phyloP scores from a whole-genome alignment of 371 early-diverging fungal species.

The Mucor circinelloides region DNA sequence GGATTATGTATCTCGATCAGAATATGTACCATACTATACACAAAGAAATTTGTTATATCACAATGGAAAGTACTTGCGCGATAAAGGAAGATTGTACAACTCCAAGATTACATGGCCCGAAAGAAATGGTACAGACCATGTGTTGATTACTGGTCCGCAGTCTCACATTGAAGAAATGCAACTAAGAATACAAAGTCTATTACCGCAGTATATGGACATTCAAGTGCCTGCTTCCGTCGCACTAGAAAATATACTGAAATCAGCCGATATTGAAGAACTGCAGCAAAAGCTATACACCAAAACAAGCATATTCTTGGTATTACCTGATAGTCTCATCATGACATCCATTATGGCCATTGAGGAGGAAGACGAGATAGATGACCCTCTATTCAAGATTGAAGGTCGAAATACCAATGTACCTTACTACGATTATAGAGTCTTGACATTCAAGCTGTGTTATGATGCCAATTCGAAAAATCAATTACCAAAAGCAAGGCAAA shows the following conservation, averaged over 20 bases:
- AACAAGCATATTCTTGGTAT: constrained; percentile 20
- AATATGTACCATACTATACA: constrained; percentile 18
- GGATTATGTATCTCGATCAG: constrained; percentile 17
- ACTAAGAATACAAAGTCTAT: constrained; percentile 18
- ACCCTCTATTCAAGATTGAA: constrained; percentile 12
- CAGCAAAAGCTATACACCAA: constrained; percentile 8
- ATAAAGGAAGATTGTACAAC: constrained; percentile 28
- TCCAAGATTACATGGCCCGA: constrained; percentile 27
- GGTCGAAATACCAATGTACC: neutral
- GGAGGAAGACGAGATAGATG: neutral
- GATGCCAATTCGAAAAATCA: constrained; percentile 21
- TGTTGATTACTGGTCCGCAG: constrained; percentile 26
- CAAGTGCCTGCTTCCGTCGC: constrained; percentile 28
- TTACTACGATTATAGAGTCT: constrained; percentile 13
- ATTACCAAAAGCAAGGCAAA: constrained; percentile 11
- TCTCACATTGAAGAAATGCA: constrained; percentile 30
- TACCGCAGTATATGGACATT: constrained; percentile 21
- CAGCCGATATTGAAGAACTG: constrained; percentile 24
- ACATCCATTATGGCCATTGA: neutral
- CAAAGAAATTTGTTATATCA: constrained; percentile 18
- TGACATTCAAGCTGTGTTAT: constrained; percentile 20
- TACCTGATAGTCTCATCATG: constrained; percentile 16
- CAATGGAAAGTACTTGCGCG: constrained; percentile 26
- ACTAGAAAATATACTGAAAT: constrained; percentile 21
- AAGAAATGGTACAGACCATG: constrained; percentile 27